phyloP scores from a whole-genome alignment of 1,284 basidiomycete species.

The Ustilago cynodontis region DNA sequence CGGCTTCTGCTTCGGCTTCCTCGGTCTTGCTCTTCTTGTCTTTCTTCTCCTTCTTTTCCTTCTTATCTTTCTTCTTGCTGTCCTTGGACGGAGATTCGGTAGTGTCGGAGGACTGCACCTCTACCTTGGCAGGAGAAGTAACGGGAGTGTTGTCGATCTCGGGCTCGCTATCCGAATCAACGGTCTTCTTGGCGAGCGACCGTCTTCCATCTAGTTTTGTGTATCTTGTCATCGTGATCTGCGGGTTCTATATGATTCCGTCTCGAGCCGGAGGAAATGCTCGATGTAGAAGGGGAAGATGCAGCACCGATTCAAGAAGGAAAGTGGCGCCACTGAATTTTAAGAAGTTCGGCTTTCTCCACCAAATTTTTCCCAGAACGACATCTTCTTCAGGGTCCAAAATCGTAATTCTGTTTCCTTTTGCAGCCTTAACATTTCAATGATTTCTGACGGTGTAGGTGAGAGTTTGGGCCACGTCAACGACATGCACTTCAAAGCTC shows the following conservation, averaged over 20 bases:
- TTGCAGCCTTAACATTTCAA: conserved; percentile 11
- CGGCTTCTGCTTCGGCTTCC: neutral
- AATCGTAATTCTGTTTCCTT: neutral
- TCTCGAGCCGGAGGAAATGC: neutral
- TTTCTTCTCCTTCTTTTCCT: conserved; percentile 34
- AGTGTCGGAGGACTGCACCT: conserved; percentile 4
- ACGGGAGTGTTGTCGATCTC: conserved; percentile 18
- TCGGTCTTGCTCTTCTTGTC: conserved; percentile 24
- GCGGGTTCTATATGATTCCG: neutral
- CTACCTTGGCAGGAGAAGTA: conserved; percentile 21
- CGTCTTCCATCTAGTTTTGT: conserved; percentile 59
- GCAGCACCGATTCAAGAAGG: neutral
- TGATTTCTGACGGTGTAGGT: too few species aligned
- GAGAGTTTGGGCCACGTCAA: conserved; percentile 44
- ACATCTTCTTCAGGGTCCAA: conserved; percentile 35
- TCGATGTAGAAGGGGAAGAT: neutral
- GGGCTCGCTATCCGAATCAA: conserved; percentile 41
- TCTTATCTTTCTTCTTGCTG: conserved; percentile 31
- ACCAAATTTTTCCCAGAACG: conserved; percentile 27
- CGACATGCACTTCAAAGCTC: neutral
- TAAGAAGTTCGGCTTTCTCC: conserved; percentile 3
- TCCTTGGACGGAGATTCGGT: conserved; percentile 28
- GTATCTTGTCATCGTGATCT: conserved; percentile 55
- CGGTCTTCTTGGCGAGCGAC: conserved; percentile 46
- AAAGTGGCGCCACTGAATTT: conserved; percentile 8